Percentiles rank a stretch among this genome's conserved stretches.
Conservation (phyloP, 805 yeast species). For the Candida maesae region DNA sequence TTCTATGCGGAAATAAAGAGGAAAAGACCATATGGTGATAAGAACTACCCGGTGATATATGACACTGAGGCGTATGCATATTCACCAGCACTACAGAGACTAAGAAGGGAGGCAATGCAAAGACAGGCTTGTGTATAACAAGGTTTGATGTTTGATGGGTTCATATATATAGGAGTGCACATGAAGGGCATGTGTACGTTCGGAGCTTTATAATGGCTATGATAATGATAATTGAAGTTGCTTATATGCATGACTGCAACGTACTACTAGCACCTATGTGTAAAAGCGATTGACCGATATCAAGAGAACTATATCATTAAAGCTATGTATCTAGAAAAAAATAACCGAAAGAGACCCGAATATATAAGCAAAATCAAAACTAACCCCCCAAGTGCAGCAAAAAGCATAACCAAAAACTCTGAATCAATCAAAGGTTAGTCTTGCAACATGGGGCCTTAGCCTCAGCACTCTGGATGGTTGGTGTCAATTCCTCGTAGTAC, state of each 20-base stretch:
- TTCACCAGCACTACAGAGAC: slow-evolving; percentile 25
- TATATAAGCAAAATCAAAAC: not conserved
- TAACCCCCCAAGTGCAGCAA: too few relatives aligned
- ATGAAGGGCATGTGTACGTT: not conserved
- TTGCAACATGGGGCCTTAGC: slow-evolving; percentile 20
- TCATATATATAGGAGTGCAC: not conserved
- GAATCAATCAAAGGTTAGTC: slow-evolving; percentile 10
- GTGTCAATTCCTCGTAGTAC: slow-evolving; percentile 19
- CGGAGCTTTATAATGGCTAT: too few relatives aligned
- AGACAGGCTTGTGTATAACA: slow-evolving; percentile 6
- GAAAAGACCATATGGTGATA: slow-evolving; percentile 35
- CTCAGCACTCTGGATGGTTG: slow-evolving; percentile 10
- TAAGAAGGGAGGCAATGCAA: slow-evolving; percentile 23
- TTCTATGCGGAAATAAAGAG: slow-evolving; percentile 32
- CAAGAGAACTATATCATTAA: too few relatives aligned
- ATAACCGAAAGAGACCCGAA: not conserved
- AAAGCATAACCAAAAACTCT: too few relatives aligned
- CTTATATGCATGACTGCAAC: too few relatives aligned
- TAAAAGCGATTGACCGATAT: too few relatives aligned
- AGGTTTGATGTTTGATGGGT: not conserved
- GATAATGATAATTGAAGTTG: too few relatives aligned
- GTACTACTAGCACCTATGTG: too few relatives aligned
- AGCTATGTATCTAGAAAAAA: not conserved
- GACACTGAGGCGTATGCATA: slow-evolving; percentile 28
- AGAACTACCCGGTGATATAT: slow-evolving; percentile 40